Evolutionary conservation across 352 stramenopile genomes (phyloP), one percentile per base, ranked within the genome.

Genomic region (Salisapilia sapeloensis): DNA sequence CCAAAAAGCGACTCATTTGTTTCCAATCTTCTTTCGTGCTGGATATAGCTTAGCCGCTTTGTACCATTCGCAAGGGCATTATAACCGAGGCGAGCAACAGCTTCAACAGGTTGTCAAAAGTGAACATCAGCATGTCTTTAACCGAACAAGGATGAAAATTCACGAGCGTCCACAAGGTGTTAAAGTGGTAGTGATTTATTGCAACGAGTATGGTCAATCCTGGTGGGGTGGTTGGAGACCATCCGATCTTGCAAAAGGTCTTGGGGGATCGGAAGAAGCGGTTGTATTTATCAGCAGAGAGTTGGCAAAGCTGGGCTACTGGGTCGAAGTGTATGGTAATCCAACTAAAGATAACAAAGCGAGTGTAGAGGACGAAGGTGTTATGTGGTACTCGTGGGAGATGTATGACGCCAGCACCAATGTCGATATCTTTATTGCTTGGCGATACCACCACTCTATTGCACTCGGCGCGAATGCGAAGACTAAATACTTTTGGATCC

Each of bases 261-360:
- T 94, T 11, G 85, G 85, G 17, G 85, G 85, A 0, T 94, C 78
- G 5, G 85, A 96, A 46, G 82, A 96, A 55, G 76, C 84, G 0
- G 82, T 95, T 0, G 65, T 95, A 13, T 93, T 92, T 39, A 40
- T 96, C 10, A 48, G 80, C 4, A 42, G 52, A 0, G 77, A 93
- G 36, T 53, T 96, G 2, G 59, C 58, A 4, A 44, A 50, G 8
- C 56, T 89, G 9, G 83, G 84, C 2, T 93, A 89, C 50, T 69
- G 49, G 50, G 76, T 96, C 14, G 70, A 92, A 40, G 58, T 96
- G 0, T 96, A 92, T 26, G 71, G 48, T 0, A 61, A 93, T 35
- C 66, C 74, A 12, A 48, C 65, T 0, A 18, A 24, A 2, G 26
- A 61, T 17, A 72, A 92, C 30, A 26, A 57, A 6, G 57, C 42